These are phyloP conservation scores for Candida pseudoviswanathii DNA, from an alignment of 1,139 yeast genomes.

Conservation along the genomic window DNA sequence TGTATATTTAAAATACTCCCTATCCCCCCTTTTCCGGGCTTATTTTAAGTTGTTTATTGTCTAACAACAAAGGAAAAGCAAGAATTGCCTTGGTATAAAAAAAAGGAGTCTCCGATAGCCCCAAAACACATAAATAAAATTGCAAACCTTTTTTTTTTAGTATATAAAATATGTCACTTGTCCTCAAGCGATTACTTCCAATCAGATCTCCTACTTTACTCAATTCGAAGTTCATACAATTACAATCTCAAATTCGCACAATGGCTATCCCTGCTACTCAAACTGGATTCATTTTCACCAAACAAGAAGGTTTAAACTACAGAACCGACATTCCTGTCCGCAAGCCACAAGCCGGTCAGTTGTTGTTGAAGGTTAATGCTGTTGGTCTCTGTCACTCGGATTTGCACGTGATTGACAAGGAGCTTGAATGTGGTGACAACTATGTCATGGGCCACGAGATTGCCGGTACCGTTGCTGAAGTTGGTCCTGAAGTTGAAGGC, in stretches of 20 bases:
- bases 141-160: neutral
- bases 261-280: constrained; percentile 19
- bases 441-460: constrained; percentile 51
- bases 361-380: constrained; percentile 43
- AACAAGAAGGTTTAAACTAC: constrained; percentile 15
- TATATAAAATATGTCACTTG: constrained; percentile 1
- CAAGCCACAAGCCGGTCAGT: constrained; percentile 30
- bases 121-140: neutral
- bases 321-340: constrained; percentile 26
- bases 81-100: too few relatives aligned
- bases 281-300: constrained; percentile 15
- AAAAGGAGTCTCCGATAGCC: neutral
- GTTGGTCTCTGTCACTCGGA: constrained; percentile 52
- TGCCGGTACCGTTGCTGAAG: constrained; percentile 35
- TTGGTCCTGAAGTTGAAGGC: constrained; percentile 12
- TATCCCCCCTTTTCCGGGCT: neutral
- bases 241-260: constrained; percentile 8
- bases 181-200: constrained; percentile 4
- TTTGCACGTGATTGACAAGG: constrained; percentile 31
- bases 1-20: neutral
- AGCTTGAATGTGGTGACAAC: constrained; percentile 25
- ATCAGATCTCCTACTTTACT: neutral
- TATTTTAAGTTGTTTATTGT: neutral
- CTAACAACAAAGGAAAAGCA: too few relatives aligned
- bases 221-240: neutral